Evolutionary conservation across 2,329 filamentous ascomycete genomes (phyloP).

Genomic region (Sordariomycetes sp.): DNA sequence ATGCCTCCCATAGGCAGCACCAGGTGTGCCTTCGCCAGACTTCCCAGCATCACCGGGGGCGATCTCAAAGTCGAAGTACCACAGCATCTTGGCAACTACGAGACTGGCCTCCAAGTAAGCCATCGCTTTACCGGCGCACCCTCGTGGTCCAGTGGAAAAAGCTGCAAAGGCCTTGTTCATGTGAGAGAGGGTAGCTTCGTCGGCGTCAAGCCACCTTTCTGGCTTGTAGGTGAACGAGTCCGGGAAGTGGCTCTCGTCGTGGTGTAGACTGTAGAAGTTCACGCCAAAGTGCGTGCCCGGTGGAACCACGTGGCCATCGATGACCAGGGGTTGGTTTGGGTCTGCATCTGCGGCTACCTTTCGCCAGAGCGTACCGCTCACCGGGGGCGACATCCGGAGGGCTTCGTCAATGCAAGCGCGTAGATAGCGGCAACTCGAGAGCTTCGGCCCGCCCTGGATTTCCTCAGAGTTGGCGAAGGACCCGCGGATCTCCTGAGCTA

Average conservation of each 20-base stretch:
- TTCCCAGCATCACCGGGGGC: not conserved
- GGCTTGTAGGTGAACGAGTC: conserved; percentile 5
- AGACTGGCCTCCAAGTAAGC: conserved; percentile 5
- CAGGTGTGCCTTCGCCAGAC: not conserved
- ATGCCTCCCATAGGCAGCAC: too few relatives aligned
- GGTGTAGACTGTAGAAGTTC: conserved; percentile 11
- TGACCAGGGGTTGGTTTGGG: conserved; percentile 8
- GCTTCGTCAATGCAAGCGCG: conserved; percentile 27
- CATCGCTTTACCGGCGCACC: conserved; percentile 5
- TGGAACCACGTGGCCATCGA: conserved; percentile 9
- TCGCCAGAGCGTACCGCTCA: conserved; percentile 7
- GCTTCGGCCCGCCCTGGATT: conserved; percentile 18
- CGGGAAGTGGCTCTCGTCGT: conserved; percentile 5
- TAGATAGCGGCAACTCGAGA: conserved; percentile 26
- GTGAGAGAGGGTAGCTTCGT: conserved; percentile 17
- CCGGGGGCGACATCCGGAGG: conserved; percentile 11
- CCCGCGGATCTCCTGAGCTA: conserved; percentile 23
- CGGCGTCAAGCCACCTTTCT: conserved; percentile 5
- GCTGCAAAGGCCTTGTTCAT: conserved; percentile 10
- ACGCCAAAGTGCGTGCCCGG: conserved; percentile 9
- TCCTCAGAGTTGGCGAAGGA: conserved; percentile 24
- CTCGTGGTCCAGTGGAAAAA: conserved; percentile 2
- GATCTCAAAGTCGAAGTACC: conserved; percentile 4
- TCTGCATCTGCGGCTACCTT: conserved; percentile 5
- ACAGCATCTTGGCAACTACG: conserved; percentile 3